phyloP scores from a whole-genome alignment of 1,284 basidiomycete species.

The Leccinum angustisporum region DNA sequence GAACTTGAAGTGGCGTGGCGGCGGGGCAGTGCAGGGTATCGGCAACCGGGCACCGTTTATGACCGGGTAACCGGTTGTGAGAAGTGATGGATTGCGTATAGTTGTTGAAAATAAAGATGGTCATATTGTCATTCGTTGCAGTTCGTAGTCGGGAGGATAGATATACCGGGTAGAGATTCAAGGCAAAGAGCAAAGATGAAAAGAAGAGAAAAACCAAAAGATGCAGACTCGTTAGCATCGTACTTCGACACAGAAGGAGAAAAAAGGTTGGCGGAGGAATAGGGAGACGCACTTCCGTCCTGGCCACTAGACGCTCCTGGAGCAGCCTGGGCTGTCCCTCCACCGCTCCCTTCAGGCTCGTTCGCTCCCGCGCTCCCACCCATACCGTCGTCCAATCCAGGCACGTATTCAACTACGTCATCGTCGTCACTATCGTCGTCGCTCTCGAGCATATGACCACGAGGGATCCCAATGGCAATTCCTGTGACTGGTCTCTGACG shows the following conservation, averaged over 20 bases:
- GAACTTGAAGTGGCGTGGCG: constrained; percentile 11
- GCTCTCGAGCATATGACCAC: constrained; percentile 19
- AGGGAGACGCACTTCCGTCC: constrained; percentile 27
- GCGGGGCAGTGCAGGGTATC: constrained; percentile 13
- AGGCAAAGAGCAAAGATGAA: not conserved
- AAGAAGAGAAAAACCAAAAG: not conserved
- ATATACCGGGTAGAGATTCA: not conserved
- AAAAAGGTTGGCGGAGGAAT: not conserved
- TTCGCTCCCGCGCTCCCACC: not conserved
- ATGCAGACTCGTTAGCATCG: constrained; percentile 16
- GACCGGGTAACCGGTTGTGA: constrained; percentile 7
- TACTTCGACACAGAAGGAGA: not conserved
- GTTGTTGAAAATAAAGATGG: not conserved
- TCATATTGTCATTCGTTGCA: constrained; percentile 3
- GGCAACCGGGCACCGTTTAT: constrained; percentile 9
- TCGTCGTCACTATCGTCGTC: constrained; percentile 36
- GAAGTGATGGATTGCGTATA: too few relatives aligned
- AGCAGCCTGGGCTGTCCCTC: constrained; percentile 2
- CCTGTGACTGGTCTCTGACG: constrained; percentile 15
- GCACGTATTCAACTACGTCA: constrained; percentile 25
- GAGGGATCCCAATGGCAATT: not conserved
- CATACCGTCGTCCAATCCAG: constrained; percentile 10
- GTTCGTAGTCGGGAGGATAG: not conserved
- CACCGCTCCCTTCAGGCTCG: too few relatives aligned
- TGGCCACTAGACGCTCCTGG: constrained; percentile 18